Evolutionary conservation across 306 rosid species (phyloP), one percentile per base, ranked within the genome.

Genomic region (Trichosanthes truncata): DNA sequence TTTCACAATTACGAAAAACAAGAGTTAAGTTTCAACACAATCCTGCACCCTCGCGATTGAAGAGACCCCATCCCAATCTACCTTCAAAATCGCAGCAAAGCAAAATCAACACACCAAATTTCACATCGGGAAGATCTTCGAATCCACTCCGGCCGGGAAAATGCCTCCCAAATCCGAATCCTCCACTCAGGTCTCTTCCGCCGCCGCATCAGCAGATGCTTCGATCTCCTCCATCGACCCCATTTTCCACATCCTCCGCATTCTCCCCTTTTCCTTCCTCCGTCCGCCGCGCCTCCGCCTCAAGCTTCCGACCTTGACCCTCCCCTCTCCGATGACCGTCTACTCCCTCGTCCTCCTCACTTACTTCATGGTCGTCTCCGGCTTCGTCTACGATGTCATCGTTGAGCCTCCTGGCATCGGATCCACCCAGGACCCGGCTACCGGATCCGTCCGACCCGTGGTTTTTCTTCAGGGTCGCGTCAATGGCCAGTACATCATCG

Each of bases 381-480:
- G 99, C 49, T 84, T 96, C 80, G 89, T 96, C 77, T 96, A 96
- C 84, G 98, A 96, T 83, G 89, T 96, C 77, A 96, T 96, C 85
- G 97, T 93, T 0, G 98, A 96, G 85, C 99, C 99, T 18, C 98
- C 98, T 0, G 97, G 99, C 45, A 96, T 93, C 77, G 99, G 98
- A 9, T 96, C 98, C 14, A 80, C 79, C 15, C 98, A 96, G 82
- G 99, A 96, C 78, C 97, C 85, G 1, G 66, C 29, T 59, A 93
- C 97, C n/a, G 99, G 99, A 18, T 3, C 99, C 14, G 93, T 93
- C 1, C 88, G 90, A 35, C 99, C 99, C 43, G 92, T 95, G 43
- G 99, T 95, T 2, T 93, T 96, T 89, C 84, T 91, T 62, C 83
- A 85, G 4, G 99, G 98, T 2, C 91, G 97, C 26, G 99, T 96